These are phyloP conservation scores for Malassezia sp. DNA, from an alignment of 1,284 basidiomycete genomes.

Conservation along the genomic window DNA sequence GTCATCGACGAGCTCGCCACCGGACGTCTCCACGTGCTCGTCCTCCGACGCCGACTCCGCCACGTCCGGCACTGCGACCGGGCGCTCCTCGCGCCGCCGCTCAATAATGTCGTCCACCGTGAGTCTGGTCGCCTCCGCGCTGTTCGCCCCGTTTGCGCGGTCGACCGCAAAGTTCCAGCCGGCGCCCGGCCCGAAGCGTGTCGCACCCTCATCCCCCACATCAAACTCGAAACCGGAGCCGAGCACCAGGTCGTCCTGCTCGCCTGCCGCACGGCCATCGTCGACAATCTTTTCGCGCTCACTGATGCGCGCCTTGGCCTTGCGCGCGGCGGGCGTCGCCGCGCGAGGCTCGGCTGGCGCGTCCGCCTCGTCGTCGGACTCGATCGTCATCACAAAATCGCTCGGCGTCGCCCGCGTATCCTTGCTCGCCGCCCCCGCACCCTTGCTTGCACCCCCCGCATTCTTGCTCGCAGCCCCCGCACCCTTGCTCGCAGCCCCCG, in stretches of 20 bases:
- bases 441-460: neutral
- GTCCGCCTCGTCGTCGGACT: constrained; percentile 35
- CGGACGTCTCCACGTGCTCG: too few relatives aligned
- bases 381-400: constrained; percentile 45
- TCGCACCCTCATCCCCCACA: constrained; percentile 22
- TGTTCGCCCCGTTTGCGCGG: constrained; percentile 17
- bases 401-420: constrained; percentile 13
- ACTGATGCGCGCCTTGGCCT: constrained; percentile 28
- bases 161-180: constrained; percentile 38
- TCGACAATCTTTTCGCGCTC: constrained; percentile 38
- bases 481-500: neutral
- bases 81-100: constrained; percentile 20
- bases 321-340: constrained; percentile 13
- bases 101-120: constrained; percentile 46
- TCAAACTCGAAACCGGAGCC: constrained; percentile 39
- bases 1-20: too few relatives aligned
- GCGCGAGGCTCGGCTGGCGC: constrained; percentile 18
- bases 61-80: constrained; percentile 13
- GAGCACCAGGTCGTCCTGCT: constrained; percentile 22
- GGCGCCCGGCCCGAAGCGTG: constrained; percentile 9
- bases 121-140: constrained; percentile 21
- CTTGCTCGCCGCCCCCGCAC: neutral
- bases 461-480: neutral
- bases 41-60: constrained; percentile 12
- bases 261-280: constrained; percentile 2